Base-by-base conservation (phyloP, 768 basidiomycete species). In the Cystofilobasidium macerans region DNA sequence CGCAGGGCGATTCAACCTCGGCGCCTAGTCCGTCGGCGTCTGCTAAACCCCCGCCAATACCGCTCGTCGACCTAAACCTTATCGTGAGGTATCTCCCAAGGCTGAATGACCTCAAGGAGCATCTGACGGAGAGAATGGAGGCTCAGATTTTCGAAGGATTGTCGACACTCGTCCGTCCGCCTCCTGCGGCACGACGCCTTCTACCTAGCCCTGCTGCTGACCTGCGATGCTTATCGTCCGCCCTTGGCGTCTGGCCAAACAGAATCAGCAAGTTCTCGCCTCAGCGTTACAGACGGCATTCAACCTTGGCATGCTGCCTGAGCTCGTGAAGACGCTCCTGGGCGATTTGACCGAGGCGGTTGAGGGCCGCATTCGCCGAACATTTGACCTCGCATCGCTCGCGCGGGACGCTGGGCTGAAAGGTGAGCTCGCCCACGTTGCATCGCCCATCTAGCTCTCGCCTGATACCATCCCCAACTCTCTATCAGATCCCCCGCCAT, bases 211-310 rank as follows among this genome's bases (percentile, higher is more conserved):
- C 22, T 6, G 22, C 35, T 48, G 12, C 36, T 20, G 43, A 28
- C 20, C 47, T 12, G 26, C 26, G n/a, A 24, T 2, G 33, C 48
- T 9, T 30, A n/a, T n/a, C n/a, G n/a, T n/a, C n/a, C n/a, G n/a
- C n/a, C n/a, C n/a, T n/a, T n/a, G n/a, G n/a, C n/a, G n/a, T n/a
- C n/a, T n/a, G n/a, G n/a, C n/a, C 53, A 57, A 58, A 2, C 69
- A 95, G 92, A 88, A 98, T 72, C 91, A 89, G 77, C 84, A 90
- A 1, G 77, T 94, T 22, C 81, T 99, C 1, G 90, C 93, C 0
- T 92, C 90, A 0, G 90, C 94, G 0, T 80, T 99, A 16, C 95
- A 98, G 79, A 97, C 91, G 1, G 92, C 94, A 5, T 88, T 90
- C 76, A 99, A 97, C 73, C 82, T 99, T 18, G 82, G 86, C 33